Conservation (phyloP, 2,329 filamentous ascomycete species). For the Xylaria digitata region DNA sequence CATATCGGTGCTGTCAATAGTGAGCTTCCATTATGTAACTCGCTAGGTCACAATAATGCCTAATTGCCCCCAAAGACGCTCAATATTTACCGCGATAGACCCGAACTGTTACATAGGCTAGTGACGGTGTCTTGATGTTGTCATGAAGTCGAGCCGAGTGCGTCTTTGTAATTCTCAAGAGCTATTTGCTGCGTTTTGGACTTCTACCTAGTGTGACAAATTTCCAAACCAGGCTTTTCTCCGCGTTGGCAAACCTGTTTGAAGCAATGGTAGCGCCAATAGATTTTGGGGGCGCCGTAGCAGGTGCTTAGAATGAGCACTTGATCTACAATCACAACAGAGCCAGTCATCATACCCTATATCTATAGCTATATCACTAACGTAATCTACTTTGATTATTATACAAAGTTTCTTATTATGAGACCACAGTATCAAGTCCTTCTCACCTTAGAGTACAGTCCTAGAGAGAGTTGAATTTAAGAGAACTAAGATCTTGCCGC, state of each 20-base stretch:
- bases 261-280: not conserved
- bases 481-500: not conserved
- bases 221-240: not conserved
- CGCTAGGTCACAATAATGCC: slow-evolving; percentile 4
- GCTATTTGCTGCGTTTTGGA: not conserved
- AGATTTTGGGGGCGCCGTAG: slow-evolving; percentile 15
- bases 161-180: not conserved
- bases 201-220: not conserved
- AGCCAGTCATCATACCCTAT: not conserved
- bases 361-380: not conserved
- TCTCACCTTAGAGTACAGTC: too few relatives aligned
- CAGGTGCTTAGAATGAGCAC: not conserved
- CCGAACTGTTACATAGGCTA: slow-evolving; percentile 7
- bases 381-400: too few relatives aligned
- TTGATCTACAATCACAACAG: not conserved
- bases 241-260: not conserved
- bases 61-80: slow-evolving; percentile 20
- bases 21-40: slow-evolving; percentile 8
- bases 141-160: slow-evolving; percentile 4
- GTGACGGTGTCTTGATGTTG: not conserved
- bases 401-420: too few relatives aligned
- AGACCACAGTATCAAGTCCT: too few relatives aligned
- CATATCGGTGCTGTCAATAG: slow-evolving; percentile 5
- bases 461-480: too few relatives aligned
- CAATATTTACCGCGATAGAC: slow-evolving; percentile 23